These are phyloP conservation scores for Phoma herbarum DNA, from an alignment of 2,329 filamentous ascomycete genomes.

Conservation along the genomic window DNA sequence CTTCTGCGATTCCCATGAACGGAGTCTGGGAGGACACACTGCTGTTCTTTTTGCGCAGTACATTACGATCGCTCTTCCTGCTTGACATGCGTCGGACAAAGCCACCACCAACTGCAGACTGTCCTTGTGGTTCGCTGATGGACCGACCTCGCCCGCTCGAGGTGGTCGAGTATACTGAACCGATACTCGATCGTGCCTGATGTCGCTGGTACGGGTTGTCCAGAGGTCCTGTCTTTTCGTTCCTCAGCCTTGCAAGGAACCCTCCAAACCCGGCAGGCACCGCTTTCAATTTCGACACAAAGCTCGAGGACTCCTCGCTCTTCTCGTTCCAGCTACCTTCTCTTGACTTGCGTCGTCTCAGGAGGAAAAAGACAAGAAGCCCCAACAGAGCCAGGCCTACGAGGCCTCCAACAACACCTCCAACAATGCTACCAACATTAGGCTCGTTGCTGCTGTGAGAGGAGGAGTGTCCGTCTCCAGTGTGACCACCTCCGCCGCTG, in stretches of 20 bases:
- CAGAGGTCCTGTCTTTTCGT: slow-evolving; percentile 37
- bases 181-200: slow-evolving; percentile 40
- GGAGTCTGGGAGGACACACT: slow-evolving; percentile 38
- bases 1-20: slow-evolving; percentile 42
- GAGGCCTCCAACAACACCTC: slow-evolving; percentile 48
- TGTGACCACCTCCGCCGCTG: slow-evolving; percentile 24
- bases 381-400: slow-evolving; percentile 44
- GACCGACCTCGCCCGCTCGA: slow-evolving; percentile 38
- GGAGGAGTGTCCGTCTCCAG: slow-evolving; percentile 21
- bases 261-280: slow-evolving; percentile 33
- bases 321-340: slow-evolving; percentile 33
- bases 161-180: slow-evolving; percentile 45
- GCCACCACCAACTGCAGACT: slow-evolving; percentile 22
- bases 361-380: slow-evolving; percentile 44
- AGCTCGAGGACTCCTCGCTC: slow-evolving; percentile 17
- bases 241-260: slow-evolving; percentile 41
- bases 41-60: slow-evolving; percentile 43
- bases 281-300: slow-evolving; percentile 33
- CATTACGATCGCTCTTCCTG: slow-evolving; percentile 43
- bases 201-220: slow-evolving; percentile 44
- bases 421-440: slow-evolving; percentile 45
- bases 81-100: slow-evolving; percentile 46
- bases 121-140: slow-evolving; percentile 40
- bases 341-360: slow-evolving; percentile 44
- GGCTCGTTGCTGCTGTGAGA: slow-evolving; percentile 9